Evolutionary conservation across 2,329 filamentous ascomycete genomes (phyloP).

Genomic region (Neonectria faginata): DNA sequence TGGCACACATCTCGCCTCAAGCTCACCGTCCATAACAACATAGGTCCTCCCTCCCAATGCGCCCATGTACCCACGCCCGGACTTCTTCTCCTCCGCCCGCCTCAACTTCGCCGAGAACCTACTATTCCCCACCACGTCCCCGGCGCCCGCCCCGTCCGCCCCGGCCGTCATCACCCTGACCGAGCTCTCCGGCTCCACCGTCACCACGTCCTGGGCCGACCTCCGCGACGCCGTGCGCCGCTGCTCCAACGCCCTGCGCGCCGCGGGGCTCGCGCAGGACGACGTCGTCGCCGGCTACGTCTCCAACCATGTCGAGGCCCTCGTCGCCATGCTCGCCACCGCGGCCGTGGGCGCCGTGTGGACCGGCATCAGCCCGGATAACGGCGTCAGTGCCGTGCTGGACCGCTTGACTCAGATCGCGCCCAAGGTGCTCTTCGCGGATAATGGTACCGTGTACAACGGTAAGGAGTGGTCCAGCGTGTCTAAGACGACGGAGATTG

Average conservation of each 20-base stretch:
- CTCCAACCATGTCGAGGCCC: slow-evolving; percentile 87
- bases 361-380: slow-evolving; percentile 94
- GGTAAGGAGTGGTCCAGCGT: slow-evolving; percentile 87
- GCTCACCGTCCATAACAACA: slow-evolving; percentile 7
- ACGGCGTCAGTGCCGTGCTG: slow-evolving; percentile 88
- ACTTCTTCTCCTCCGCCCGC: slow-evolving; percentile 82
- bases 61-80: slow-evolving; percentile 85
- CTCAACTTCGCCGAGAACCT: slow-evolving; percentile 97
- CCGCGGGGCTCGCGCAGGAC: slow-evolving; percentile 67
- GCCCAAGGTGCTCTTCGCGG: slow-evolving; percentile 84
- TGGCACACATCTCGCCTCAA: not conserved
- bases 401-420: slow-evolving; percentile 89
- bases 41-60: slow-evolving; percentile 76
- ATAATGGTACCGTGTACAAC: slow-evolving; percentile 92
- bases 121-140: slow-evolving; percentile 73
- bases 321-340: slow-evolving; percentile 88
- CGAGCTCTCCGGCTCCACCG: slow-evolving; percentile 73
- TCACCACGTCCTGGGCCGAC: slow-evolving; percentile 76
- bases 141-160: slow-evolving; percentile 63
- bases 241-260: slow-evolving; percentile 78
- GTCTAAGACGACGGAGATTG: slow-evolving; percentile 83
- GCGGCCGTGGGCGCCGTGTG: slow-evolving; percentile 88
- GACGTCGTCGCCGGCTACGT: slow-evolving; percentile 80
- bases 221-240: slow-evolving; percentile 81
- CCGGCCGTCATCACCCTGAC: slow-evolving; percentile 84